Conservation (phyloP, 768 basidiomycete genomes). For the Amanita subjunquillea region DNA sequence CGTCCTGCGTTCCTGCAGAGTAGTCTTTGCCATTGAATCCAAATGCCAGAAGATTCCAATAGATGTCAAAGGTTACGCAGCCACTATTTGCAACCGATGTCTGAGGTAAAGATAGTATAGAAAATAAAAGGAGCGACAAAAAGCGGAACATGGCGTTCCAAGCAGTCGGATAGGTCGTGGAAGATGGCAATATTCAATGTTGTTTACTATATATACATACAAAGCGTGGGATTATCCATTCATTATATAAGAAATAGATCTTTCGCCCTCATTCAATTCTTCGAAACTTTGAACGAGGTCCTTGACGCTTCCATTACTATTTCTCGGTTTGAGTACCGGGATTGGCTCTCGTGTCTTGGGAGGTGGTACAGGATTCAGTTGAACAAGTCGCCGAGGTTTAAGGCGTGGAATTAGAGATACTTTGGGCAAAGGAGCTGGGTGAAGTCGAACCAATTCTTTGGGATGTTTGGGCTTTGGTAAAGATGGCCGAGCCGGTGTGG, state of each 20-base stretch:
- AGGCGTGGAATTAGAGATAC: slow-evolving; percentile 33
- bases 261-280: background rate
- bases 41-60: slow-evolving; percentile 82
- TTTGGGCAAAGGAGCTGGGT: slow-evolving; percentile 38
- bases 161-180: background rate
- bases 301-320: slow-evolving; percentile 63
- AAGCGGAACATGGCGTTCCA: background rate
- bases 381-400: slow-evolving; percentile 38
- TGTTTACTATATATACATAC: background rate
- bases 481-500: slow-evolving; percentile 47
- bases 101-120: slow-evolving; percentile 1
- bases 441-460: slow-evolving; percentile 55
- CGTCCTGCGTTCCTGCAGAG: slow-evolving; percentile 59
- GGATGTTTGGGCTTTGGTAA: slow-evolving; percentile 37
- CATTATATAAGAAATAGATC: background rate
- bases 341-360: slow-evolving; percentile 13
- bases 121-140: slow-evolving; percentile 7
- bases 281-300: slow-evolving; percentile 63
- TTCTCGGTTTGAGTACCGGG: slow-evolving; percentile 27
- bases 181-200: background rate
- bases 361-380: slow-evolving; percentile 38
- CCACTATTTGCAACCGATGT: slow-evolving; percentile 9
- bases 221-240: too few species aligned
- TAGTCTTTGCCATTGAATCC: slow-evolving; percentile 80
- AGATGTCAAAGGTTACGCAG: slow-evolving; percentile 72